Conservation (phyloP, 164 flowering plant genomes). For the Piper betle region DNA sequence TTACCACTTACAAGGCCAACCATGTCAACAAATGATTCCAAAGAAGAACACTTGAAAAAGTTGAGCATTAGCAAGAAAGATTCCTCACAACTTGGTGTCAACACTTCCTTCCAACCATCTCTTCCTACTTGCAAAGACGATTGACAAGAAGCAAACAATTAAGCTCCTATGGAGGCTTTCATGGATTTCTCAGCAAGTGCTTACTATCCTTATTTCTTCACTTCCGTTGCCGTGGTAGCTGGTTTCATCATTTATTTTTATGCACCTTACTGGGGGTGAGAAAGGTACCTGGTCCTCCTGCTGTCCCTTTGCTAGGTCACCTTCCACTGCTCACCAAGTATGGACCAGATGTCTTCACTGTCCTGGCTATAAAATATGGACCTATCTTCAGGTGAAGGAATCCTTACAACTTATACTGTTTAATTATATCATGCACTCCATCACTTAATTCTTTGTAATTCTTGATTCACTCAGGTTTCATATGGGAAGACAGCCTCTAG, state of each 20-base stretch:
- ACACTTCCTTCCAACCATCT: no score
- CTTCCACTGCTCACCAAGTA: constrained; percentile 72
- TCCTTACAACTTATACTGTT: not conserved
- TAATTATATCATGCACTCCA: no score
- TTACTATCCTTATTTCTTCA: constrained; percentile 18
- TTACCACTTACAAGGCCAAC: no score
- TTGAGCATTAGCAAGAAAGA: no score
- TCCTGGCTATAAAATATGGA: constrained; percentile 68
- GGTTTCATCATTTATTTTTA: constrained; percentile 42
- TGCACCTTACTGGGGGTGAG: constrained; percentile 79
- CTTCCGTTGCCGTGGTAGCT: constrained; percentile 21
- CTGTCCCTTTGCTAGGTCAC: constrained; percentile 73
- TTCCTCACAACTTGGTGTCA: no score
- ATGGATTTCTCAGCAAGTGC: constrained; percentile 1
- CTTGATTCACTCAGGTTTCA: constrained; percentile 49
- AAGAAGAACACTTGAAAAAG: no score
- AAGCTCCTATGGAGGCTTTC: constrained; percentile 1
- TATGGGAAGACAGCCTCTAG: constrained; percentile 91
- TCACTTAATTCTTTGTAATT: not conserved
- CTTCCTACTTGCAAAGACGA: no score
- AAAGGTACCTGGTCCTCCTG: constrained; percentile 80
- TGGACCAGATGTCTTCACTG: constrained; percentile 78
- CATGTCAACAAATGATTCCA: no score
- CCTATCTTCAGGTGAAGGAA: constrained; percentile 66
- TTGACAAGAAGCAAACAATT: no score